Conservation (phyloP, 2,329 filamentous ascomycete species). For the Achaetomium macrosporum region DNA sequence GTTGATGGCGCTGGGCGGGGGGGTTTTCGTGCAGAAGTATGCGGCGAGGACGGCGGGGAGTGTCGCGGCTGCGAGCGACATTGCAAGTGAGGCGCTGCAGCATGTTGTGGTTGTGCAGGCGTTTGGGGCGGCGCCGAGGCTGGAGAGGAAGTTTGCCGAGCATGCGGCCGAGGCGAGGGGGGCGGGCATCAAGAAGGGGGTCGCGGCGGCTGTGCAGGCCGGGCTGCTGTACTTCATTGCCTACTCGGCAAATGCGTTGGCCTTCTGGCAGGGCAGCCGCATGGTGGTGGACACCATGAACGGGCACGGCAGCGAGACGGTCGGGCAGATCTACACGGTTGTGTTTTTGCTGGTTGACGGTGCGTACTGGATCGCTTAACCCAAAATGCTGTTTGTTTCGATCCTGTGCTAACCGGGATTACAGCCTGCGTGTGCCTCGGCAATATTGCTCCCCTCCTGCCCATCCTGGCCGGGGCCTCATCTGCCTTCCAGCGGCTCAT, state of each 20-base stretch:
- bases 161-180: constrained; percentile 18
- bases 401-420: not conserved
- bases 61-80: constrained; percentile 53
- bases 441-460: constrained; percentile 56
- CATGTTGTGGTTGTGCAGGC: constrained; percentile 61
- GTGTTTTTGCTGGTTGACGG: constrained; percentile 50
- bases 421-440: constrained; percentile 55
- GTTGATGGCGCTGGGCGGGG: constrained; percentile 54
- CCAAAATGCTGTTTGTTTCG: too few relatives aligned
- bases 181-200: constrained; percentile 51
- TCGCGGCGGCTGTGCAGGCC: constrained; percentile 49
- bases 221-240: constrained; percentile 63
- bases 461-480: constrained; percentile 53
- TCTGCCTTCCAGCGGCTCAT: constrained; percentile 53
- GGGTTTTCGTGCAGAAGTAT: constrained; percentile 50
- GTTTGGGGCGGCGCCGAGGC: constrained; percentile 52
- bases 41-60: constrained; percentile 46
- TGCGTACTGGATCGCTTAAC: constrained; percentile 12
- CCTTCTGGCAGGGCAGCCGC: constrained; percentile 57
- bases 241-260: constrained; percentile 57
- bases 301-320: constrained; percentile 30
- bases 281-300: not conserved
- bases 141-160: constrained; percentile 52
- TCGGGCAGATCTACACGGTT: constrained; percentile 48
- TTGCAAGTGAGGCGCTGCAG: constrained; percentile 56